Evolutionary conservation across 306 rosid species (phyloP), one percentile per base, ranked within the genome.

Genomic region (Oemleria cerasiformis): DNA sequence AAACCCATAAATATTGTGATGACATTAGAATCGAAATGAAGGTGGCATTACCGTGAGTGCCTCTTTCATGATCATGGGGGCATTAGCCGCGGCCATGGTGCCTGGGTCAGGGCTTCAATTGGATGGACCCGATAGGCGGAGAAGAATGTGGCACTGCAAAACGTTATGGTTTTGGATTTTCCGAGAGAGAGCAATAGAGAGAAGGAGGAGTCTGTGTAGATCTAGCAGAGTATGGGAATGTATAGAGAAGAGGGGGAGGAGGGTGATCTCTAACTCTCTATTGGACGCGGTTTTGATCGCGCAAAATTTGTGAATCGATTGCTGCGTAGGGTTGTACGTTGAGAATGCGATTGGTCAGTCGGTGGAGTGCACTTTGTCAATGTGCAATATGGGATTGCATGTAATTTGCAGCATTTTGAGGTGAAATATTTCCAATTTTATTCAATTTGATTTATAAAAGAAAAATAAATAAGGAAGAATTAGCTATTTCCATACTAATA

Each of bases 21-120:
- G 63, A 47, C 76, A 75, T 59, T 67, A 73, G 43, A 64, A 75
- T 63, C 51, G 12, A 30, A 38, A 63, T 17, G 30, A 63, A 47
- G 44, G 60, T 21, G 71, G 53, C 19, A 57, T 51, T 34, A 90
- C 96, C 91, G 96, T 90, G 61, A 90, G 79, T 72, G 78, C 65
- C 80, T 90, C 96, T 60, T 75, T 80, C 93, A 88, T 84, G 78
- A 86, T 25, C 62, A 90, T 84, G 50, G 96, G 96, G 61, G 96
- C 91, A 57, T 81, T 90, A 8, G 89, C 76, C 7, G 93, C 88
- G 85, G 82, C 83, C 83, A 86, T 90, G 81, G 78, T 67, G 72
- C 5, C 65, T 8, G 70, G 73, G 69, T 36, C 51, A 65, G 72
- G 55, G 83, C 71, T 65, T 81, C 73, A 5, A 71, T 70, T 15